Base-by-base conservation (phyloP, 2,329 filamentous ascomycete species). In the Aureobasidium sp. region DNA sequence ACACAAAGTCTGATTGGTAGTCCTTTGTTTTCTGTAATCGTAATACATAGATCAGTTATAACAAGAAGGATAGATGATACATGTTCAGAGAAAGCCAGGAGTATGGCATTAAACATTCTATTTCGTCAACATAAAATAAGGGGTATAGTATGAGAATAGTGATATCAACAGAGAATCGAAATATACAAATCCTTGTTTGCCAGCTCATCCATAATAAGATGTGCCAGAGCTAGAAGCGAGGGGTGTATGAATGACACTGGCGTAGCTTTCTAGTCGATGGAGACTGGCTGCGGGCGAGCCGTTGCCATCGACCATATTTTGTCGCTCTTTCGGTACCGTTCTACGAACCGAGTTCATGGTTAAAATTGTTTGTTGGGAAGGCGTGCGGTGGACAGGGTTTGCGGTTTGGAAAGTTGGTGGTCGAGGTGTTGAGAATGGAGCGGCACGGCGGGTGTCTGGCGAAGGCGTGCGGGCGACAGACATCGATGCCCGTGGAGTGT, bases 401-500 rank as follows among this genome's bases (percentile, higher is more conserved):
- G 21, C 27, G 13, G 55, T 59, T 16, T 49, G 55, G 2, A 45
- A 32, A 11, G 55, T 59, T 2, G 32, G 55, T 25, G 55, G 55
- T 42, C 55, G 55, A 42, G 55, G 44, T 13, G 55, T 59, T 11
- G 55, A 49, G 34, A 48, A 42, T 15, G 45, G 42, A 30, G 29
- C 42, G n/a, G 34, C 11, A 34, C 55, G 55, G 32, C 45, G 55
- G 3, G 55, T 13, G 34, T 15, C 13, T 11, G 55, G 55, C 3
- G 55, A 59, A 15, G 55, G 55, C 16, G 55, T 59, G 27, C 55
- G 55, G 5, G 57, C 57, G 21, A 44, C 27, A 44, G 45, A 60
- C 39, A 60, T 21, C 3, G 57, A 60, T 7, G 57, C 57, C 27
- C 57, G 57, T 5, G 57, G 57, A n/a, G 57, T 60, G 52, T 60